phyloP scores from a whole-genome alignment of 805 yeast genomes.

The Candida boleticola region DNA sequence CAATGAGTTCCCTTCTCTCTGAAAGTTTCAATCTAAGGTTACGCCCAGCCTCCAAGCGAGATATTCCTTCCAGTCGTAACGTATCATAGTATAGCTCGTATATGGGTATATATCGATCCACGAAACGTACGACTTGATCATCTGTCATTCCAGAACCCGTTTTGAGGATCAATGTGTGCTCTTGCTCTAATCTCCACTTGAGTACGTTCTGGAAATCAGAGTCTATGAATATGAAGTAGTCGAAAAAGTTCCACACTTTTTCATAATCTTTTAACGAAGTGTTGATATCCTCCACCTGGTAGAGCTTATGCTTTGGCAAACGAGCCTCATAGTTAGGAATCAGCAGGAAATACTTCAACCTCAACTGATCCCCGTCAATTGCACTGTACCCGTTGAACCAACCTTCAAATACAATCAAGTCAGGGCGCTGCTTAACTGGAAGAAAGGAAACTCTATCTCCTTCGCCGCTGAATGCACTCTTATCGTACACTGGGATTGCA shows the following conservation, averaged over 20 bases:
- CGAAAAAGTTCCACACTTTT: constrained; percentile 57
- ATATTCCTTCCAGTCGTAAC: constrained; percentile 33
- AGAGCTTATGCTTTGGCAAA: constrained; percentile 20
- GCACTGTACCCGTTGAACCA: constrained; percentile 83
- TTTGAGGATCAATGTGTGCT: constrained; percentile 51
- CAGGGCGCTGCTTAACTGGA: constrained; percentile 34
- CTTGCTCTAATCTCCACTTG: constrained; percentile 78
- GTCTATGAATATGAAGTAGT: constrained; percentile 58
- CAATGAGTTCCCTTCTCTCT: background rate
- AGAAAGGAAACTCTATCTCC: constrained; percentile 64
- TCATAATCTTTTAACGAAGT: constrained; percentile 48
- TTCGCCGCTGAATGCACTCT: constrained; percentile 63
- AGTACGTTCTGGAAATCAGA: constrained; percentile 64
- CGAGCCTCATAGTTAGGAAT: background rate
- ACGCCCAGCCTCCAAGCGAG: constrained; percentile 11
- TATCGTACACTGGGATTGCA: constrained; percentile 71
- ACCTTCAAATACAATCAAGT: constrained; percentile 81
- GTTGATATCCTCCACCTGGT: constrained; percentile 47
- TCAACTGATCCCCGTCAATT: constrained; percentile 20
- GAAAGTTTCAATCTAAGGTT: constrained; percentile 7
- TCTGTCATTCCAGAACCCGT: constrained; percentile 81
- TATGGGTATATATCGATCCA: constrained; percentile 83
- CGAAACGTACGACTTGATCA: constrained; percentile 61
- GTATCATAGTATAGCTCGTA: constrained; percentile 65
- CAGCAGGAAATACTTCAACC: constrained; percentile 16